Evolutionary conservation across 352 stramenopile species (phyloP).

Genomic region (Globisporangium orthogonon): DNA sequence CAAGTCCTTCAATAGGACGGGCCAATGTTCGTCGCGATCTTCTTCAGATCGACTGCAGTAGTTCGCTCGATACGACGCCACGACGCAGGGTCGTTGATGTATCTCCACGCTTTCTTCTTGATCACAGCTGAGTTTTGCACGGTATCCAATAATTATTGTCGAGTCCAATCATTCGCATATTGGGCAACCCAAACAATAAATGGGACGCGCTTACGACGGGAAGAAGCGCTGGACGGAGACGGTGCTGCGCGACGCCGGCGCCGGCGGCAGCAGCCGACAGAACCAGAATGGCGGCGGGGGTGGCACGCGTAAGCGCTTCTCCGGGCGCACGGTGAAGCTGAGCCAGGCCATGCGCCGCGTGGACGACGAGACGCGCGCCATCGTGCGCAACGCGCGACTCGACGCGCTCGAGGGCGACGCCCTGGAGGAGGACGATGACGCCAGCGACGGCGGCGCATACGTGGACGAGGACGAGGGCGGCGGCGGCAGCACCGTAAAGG

Average conservation of each 20-base stretch:
- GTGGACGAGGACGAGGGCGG: conserved; percentile 54
- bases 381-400: conserved; percentile 81
- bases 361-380: conserved; percentile 72
- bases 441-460: conserved; percentile 53
- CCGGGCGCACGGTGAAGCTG: conserved; percentile 63
- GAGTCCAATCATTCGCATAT: background rate
- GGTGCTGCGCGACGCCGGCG: conserved; percentile 40
- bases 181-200: conserved; percentile 9
- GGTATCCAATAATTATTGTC: too few relatives aligned
- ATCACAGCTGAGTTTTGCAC: too few relatives aligned
- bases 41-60: too few relatives aligned
- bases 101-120: too few relatives aligned
- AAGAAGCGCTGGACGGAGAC: conserved; percentile 86
- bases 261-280: background rate
- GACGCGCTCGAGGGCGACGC: conserved; percentile 84
- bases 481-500: conserved; percentile 8
- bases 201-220: conserved; percentile 75
- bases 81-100: too few relatives aligned
- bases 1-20: too few relatives aligned
- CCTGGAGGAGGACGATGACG: conserved; percentile 46
- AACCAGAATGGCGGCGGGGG: conserved; percentile 3
- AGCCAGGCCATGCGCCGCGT: conserved; percentile 80
- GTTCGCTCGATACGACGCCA: too few relatives aligned
- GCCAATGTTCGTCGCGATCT: too few relatives aligned
- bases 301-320: conserved; percentile 41